Percentiles rank a stretch among this genome's conserved stretches.
Evolutionary conservation across 179 eudicot species (phyloP).

Genomic region (Carnegiea gigantea): DNA sequence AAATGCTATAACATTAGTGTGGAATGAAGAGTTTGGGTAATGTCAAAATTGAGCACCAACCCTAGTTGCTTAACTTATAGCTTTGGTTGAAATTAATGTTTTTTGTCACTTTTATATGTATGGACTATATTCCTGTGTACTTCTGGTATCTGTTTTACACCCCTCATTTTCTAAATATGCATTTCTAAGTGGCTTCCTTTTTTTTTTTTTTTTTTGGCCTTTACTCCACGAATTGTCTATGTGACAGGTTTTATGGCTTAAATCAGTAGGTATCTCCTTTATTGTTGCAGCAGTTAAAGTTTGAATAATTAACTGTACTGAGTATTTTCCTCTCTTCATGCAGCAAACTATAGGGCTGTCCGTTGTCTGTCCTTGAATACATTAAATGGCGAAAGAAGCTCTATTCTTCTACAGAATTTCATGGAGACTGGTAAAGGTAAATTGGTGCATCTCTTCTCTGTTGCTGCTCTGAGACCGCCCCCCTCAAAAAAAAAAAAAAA

Average conservation of each 20-base stretch:
- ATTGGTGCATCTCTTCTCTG: conserved; percentile 7
- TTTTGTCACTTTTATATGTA: neutral
- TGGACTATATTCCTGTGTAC: neutral
- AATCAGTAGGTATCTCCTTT: neutral
- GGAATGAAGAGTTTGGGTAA: neutral
- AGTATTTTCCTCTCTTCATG: conserved; percentile 21
- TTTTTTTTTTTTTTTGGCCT: neutral
- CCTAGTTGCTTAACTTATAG: neutral
- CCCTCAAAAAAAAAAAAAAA: no score
- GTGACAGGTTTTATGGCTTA: neutral
- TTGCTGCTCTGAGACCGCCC: no score
- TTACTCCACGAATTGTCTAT: neutral
- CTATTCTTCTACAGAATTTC: conserved; percentile 71
- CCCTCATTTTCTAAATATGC: neutral
- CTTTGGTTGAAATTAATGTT: neutral
- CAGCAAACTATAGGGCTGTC: conserved; percentile 97
- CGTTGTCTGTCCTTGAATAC: conserved; percentile 73
- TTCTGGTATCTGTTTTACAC: neutral
- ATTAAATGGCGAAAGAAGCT: conserved; percentile 82
- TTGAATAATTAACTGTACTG: conserved; percentile 6
- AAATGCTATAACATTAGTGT: conserved; percentile 3
- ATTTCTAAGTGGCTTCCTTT: no score
- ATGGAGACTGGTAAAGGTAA: conserved; percentile 85
- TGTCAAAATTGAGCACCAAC: neutral
- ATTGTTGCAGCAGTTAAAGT: neutral